Conservation (phyloP, 2,329 filamentous ascomycete species). For the Dothideomycetes sp. region DNA sequence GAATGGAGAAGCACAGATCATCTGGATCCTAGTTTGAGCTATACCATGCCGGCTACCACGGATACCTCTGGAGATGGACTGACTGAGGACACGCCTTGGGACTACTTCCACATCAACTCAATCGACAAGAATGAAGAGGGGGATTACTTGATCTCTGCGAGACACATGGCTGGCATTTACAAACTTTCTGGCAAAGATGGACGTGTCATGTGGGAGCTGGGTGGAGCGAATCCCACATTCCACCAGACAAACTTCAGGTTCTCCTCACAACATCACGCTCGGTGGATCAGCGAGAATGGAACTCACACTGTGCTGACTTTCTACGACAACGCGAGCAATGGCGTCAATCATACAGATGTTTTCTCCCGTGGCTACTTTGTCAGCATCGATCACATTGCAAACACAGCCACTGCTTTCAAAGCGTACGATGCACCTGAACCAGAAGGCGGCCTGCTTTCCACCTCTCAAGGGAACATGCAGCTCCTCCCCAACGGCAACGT, state of each 20-base stretch:
- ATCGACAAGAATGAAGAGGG: conserved; percentile 39
- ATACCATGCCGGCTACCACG: conserved; percentile 32
- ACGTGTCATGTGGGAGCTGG: conserved; percentile 38
- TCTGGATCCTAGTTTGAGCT: conserved; percentile 37
- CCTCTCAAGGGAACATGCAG: conserved; percentile 44
- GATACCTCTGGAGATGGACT: conserved; percentile 36
- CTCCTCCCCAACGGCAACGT: conserved; percentile 42
- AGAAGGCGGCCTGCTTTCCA: conserved; percentile 33
- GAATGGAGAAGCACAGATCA: conserved; percentile 50
- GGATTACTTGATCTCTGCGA: conserved; percentile 39
- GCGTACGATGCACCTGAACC: conserved; percentile 38
- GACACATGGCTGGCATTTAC: conserved; percentile 35
- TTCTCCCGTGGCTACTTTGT: conserved; percentile 37
- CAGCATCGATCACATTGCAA: conserved; percentile 30
- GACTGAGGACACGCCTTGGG: conserved; percentile 36
- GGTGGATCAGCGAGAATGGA: conserved; percentile 33
- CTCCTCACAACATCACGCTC: conserved; percentile 43
- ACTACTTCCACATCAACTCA: conserved; percentile 46
- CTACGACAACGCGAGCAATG: conserved; percentile 44
- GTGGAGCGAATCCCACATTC: conserved; percentile 38
- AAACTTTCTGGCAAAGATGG: conserved; percentile 36
- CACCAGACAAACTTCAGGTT: conserved; percentile 36
- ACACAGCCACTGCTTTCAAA: conserved; percentile 34
- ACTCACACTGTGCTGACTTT: conserved; percentile 41
- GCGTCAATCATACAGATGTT: conserved; percentile 28